These are phyloP conservation scores for Dicorynia guianensis DNA, from an alignment of 306 rosid genomes.

Conservation along the genomic window DNA sequence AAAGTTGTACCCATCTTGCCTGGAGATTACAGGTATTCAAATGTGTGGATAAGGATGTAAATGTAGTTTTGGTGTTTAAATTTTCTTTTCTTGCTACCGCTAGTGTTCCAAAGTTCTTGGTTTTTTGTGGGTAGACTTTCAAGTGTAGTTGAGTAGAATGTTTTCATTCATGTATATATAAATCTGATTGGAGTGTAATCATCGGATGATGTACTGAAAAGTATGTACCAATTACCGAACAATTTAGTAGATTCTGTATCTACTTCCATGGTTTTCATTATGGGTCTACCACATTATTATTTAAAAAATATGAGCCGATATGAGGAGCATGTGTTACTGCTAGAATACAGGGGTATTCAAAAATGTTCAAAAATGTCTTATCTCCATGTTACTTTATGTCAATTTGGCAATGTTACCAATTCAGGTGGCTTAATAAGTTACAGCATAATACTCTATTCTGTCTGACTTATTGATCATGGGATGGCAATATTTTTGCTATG, in stretches of 20 bases:
- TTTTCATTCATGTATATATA: background rate
- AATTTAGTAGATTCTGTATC: conserved; percentile 15
- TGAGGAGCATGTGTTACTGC: conserved; percentile 11
- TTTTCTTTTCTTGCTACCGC: conserved; percentile 18
- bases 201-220: conserved; percentile 2
- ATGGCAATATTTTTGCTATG: conserved; percentile 33
- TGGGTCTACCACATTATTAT: conserved; percentile 1
- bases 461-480: conserved; percentile 3
- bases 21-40: conserved; percentile 89
- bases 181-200: conserved; percentile 7
- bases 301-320: conserved; percentile 23
- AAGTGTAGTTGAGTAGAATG: conserved; percentile 5
- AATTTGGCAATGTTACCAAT: conserved; percentile 3
- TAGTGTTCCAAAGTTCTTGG: conserved; percentile 7
- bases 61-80: background rate
- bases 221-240: background rate
- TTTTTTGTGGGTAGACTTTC: background rate
- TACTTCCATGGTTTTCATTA: background rate
- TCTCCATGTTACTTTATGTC: conserved; percentile 15
- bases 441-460: conserved; percentile 13
- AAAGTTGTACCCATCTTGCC: conserved; percentile 91
- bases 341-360: conserved; percentile 8
- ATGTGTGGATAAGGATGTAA: conserved; percentile 12
- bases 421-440: conserved; percentile 28
- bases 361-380: conserved; percentile 16